A percentile compares a stretch with the other conserved stretches of the same genome.
These are phyloP conservation scores for Phaseolus coccineus DNA, from an alignment of 331 rosid species.

Conservation along the genomic window DNA sequence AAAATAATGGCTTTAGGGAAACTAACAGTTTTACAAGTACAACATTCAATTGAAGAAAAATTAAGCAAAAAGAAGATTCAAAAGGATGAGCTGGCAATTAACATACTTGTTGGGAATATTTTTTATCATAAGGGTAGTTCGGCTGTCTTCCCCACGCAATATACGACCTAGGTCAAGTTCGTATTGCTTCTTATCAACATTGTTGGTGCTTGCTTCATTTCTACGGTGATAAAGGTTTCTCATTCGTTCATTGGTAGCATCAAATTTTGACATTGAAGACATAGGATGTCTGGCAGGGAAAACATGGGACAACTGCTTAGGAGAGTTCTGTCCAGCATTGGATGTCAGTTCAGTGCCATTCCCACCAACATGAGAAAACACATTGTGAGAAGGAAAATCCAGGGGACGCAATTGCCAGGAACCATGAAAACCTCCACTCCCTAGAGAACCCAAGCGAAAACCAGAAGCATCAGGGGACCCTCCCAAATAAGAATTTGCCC, in stretches of 20 bases:
- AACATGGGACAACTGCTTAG: conserved; percentile 56
- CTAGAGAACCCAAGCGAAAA: conserved; percentile 65
- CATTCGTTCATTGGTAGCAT: conserved; percentile 61
- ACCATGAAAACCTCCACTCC: conserved; percentile 64
- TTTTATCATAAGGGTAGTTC: conserved; percentile 81
- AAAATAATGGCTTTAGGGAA: conserved; percentile 23
- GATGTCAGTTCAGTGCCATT: conserved; percentile 57
- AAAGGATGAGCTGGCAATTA: conserved; percentile 14
- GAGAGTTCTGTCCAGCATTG: conserved; percentile 58
- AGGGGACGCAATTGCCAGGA: conserved; percentile 65
- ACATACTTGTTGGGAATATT: conserved; percentile 85
- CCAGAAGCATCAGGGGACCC: conserved; percentile 69
- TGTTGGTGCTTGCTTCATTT: conserved; percentile 60
- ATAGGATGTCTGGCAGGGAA: conserved; percentile 67
- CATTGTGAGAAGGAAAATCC: conserved; percentile 55
- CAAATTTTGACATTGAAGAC: conserved; percentile 63
- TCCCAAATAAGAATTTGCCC: conserved; percentile 54
- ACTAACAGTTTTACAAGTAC: conserved; percentile 9
- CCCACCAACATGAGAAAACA: conserved; percentile 66
- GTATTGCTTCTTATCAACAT: conserved; percentile 65
- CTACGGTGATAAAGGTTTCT: conserved; percentile 70
- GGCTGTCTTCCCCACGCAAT: conserved; percentile 62
- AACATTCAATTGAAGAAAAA: conserved; percentile 12
- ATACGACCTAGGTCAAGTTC: conserved; percentile 78
- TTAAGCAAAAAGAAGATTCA: conserved; percentile 9